Conservation (phyloP, 2,329 filamentous ascomycete genomes). For the Scytalidium lignicola region DNA sequence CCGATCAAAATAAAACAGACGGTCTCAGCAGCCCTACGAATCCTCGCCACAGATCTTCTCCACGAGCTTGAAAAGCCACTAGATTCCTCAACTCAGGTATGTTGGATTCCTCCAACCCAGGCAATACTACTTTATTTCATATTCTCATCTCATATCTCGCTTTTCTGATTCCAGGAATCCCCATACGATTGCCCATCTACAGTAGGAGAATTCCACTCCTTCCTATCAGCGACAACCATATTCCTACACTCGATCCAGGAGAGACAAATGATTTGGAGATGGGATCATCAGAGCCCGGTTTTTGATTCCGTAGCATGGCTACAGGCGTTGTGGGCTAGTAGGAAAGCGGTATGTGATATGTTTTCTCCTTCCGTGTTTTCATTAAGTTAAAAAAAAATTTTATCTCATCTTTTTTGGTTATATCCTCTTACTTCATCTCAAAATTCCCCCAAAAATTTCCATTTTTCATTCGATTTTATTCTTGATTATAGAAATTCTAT, state of each 20-base stretch:
- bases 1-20: constrained; percentile 7
- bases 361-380: neutral
- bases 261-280: constrained; percentile 17
- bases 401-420: neutral
- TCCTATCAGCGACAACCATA: constrained; percentile 19
- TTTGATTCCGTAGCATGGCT: constrained; percentile 21
- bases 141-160: neutral
- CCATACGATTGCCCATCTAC: constrained; percentile 7
- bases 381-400: too few relatives aligned
- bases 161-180: neutral
- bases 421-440: neutral
- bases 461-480: too few relatives aligned
- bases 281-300: constrained; percentile 15
- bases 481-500: too few relatives aligned
- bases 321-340: constrained; percentile 28
- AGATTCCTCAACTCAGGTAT: neutral
- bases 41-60: constrained; percentile 17
- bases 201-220: constrained; percentile 20
- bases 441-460: too few relatives aligned
- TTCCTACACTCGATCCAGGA: constrained; percentile 25
- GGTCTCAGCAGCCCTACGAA: constrained; percentile 15
- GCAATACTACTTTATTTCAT: too few relatives aligned
- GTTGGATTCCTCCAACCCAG: neutral
- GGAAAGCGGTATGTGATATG: constrained; percentile 19
- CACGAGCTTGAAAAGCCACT: constrained; percentile 20